phyloP scores from a whole-genome alignment of 2,329 filamentous ascomycete genomes.

The Claviceps digitariae region DNA sequence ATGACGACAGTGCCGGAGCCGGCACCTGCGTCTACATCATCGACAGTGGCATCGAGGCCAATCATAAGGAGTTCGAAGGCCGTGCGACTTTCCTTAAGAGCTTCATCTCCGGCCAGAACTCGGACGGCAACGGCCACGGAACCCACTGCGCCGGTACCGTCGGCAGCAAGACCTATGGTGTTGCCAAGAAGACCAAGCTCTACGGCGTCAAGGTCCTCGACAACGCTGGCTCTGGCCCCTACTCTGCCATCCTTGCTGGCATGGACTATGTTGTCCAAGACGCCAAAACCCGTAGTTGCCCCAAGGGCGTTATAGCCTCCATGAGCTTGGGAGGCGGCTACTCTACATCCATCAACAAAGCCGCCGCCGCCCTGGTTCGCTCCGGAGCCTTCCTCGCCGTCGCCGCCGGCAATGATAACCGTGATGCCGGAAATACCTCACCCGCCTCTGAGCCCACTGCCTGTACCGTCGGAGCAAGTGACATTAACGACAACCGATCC shows the following conservation, averaged over 20 bases:
- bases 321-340: conserved; percentile 41
- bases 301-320: conserved; percentile 35
- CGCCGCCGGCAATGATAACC: conserved; percentile 38
- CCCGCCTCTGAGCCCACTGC: conserved; percentile 33
- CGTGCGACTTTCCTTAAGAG: conserved; percentile 20
- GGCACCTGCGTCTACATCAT: conserved; percentile 32
- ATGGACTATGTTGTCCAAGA: conserved; percentile 27
- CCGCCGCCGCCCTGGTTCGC: conserved; percentile 30
- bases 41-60: conserved; percentile 29
- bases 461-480: conserved; percentile 40
- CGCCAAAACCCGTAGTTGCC: conserved; percentile 19
- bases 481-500: conserved; percentile 24
- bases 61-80: conserved; percentile 23
- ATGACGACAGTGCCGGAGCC: conserved; percentile 25
- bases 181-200: conserved; percentile 30
- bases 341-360: conserved; percentile 34
- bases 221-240: conserved; percentile 17
- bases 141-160: conserved; percentile 24
- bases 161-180: conserved; percentile 20
- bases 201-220: conserved; percentile 33
- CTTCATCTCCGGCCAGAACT: conserved; percentile 12
- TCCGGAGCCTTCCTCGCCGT: conserved; percentile 40
- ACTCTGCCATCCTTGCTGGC: conserved; percentile 30
- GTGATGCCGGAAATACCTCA: conserved; percentile 29
- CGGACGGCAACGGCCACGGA: conserved; percentile 27